A percentile compares a stretch with the other conserved stretches of the same genome.
Evolutionary conservation across 768 basidiomycete species (phyloP).

Genomic region (Termitomyces sp.): DNA sequence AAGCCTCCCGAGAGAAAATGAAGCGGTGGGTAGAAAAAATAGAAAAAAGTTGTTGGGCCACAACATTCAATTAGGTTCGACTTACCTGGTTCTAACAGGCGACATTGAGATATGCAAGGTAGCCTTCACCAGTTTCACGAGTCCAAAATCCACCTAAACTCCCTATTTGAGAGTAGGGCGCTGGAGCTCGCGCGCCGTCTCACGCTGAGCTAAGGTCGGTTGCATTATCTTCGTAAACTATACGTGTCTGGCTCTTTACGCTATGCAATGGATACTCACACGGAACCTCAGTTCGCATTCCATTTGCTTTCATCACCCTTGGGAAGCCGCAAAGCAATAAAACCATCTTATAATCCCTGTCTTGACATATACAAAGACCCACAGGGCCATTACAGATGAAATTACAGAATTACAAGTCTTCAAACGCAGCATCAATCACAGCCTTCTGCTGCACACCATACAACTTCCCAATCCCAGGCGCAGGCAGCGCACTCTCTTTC

Average conservation of each 20-base stretch:
- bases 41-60: neutral
- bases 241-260: neutral
- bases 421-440: constrained; percentile 55
- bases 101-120: neutral
- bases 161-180: too few relatives aligned
- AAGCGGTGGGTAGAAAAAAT: too few relatives aligned
- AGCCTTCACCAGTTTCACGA: constrained; percentile 10
- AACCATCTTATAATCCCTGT: too few relatives aligned
- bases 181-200: too few relatives aligned
- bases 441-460: constrained; percentile 62
- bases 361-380: too few relatives aligned
- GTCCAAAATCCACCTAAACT: too few relatives aligned
- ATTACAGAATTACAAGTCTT: neutral
- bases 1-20: too few relatives aligned
- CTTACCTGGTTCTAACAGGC: constrained; percentile 10
- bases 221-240: accelerated
- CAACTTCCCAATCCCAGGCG: constrained; percentile 65
- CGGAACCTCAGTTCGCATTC: too few relatives aligned
- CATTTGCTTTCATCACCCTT: too few relatives aligned
- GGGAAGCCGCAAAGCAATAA: too few relatives aligned
- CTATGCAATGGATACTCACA: too few relatives aligned
- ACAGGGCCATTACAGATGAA: too few relatives aligned
- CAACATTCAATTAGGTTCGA: neutral
- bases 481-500: constrained; percentile 68
- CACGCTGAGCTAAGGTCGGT: constrained; percentile 9